phyloP scores from a whole-genome alignment of 768 basidiomycete species.

The Naematelia aurantialba region DNA sequence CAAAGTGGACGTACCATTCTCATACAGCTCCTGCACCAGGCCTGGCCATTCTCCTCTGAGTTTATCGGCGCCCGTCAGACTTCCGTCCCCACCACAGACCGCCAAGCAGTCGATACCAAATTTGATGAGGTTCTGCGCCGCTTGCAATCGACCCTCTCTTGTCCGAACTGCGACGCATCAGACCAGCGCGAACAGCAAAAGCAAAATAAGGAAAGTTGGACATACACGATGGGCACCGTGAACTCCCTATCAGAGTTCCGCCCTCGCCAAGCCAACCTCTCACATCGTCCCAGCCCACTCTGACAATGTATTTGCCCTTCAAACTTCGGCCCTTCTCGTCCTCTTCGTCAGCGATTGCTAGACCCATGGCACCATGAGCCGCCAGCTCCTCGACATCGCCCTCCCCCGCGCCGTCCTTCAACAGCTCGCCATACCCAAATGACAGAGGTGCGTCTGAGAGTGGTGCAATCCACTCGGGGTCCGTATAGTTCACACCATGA shows the following conservation, averaged over 20 bases:
- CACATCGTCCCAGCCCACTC: constrained; percentile 98
- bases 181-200: background rate
- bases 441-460: constrained; percentile 42
- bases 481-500: constrained; percentile 24
- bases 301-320: constrained; percentile 86
- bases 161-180: constrained; percentile 62
- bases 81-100: constrained; percentile 96
- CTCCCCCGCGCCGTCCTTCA: constrained; percentile 64
- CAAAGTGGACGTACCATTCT: constrained; percentile 62
- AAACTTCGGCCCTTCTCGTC: constrained; percentile 56
- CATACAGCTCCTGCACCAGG: constrained; percentile 66
- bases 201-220: background rate
- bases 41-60: constrained; percentile 91
- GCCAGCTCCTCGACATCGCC: constrained; percentile 50
- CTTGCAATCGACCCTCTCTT: constrained; percentile 77
- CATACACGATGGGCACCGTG: constrained; percentile 47
- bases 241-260: constrained; percentile 49
- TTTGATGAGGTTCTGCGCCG: constrained; percentile 84
- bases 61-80: constrained; percentile 89
- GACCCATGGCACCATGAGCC: constrained; percentile 14
- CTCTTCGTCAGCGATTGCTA: constrained; percentile 54
- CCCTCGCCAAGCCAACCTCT: constrained; percentile 84
- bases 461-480: constrained; percentile 31
- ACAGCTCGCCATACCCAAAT: constrained; percentile 53
- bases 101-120: constrained; percentile 96